A percentile compares a stretch with the other conserved stretches of the same genome.
phyloP scores from a whole-genome alignment of 2,329 filamentous ascomycete species.

The Cytospora chrysosperma region DNA sequence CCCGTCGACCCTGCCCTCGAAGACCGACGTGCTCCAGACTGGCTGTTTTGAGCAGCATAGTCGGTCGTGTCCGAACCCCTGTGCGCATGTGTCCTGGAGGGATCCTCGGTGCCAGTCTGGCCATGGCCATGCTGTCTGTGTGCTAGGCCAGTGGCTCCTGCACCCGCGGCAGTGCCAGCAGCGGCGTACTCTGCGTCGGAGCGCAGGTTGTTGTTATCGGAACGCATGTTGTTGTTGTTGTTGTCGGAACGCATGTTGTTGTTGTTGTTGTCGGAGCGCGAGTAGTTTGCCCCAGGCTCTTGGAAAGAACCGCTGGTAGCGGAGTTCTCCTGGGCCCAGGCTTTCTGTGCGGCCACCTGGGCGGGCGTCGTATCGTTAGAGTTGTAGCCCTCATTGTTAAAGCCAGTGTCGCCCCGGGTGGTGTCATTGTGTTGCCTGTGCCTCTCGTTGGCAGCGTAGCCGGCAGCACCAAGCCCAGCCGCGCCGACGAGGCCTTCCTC shows the following conservation, averaged over 20 bases:
- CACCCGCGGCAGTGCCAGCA: neutral
- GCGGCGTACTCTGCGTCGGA: neutral
- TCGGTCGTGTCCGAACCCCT: too few relatives aligned
- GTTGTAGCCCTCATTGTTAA: neutral
- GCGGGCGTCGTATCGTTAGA: neutral
- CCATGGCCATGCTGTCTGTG: neutral
- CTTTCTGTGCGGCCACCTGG: neutral
- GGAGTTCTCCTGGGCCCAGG: neutral
- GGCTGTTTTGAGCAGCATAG: too few relatives aligned
- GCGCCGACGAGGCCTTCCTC: neutral
- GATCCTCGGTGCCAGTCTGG: too few relatives aligned
- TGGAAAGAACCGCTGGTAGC: neutral
- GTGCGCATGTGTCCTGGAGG: too few relatives aligned
- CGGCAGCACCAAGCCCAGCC: neutral
- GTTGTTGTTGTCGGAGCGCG: neutral
- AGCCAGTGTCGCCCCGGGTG: too few relatives aligned
- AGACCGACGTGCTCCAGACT: too few relatives aligned
- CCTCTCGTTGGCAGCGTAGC: neutral
- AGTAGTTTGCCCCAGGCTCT: neutral
- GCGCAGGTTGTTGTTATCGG: neutral
- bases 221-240: neutral
- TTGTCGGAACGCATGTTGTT: neutral
- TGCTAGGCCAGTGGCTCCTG: neutral
- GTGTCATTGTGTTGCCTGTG: neutral
- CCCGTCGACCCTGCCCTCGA: neutral